Base-by-base conservation (phyloP, 805 yeast species). In the Komagataella mondaviorum region DNA sequence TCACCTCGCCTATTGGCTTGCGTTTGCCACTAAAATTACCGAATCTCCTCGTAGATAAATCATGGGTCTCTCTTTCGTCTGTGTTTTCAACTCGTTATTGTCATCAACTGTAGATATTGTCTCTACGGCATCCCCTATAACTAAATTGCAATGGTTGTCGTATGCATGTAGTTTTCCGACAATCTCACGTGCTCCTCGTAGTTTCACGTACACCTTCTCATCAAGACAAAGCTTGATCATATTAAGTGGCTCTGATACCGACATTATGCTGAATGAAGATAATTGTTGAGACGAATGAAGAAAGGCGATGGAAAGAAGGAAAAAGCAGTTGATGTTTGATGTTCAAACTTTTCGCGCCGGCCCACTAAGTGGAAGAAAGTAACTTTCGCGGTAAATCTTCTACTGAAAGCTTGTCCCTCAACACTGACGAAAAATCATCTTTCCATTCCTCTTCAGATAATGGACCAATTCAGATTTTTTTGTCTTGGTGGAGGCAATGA, bases 401-500 rank as follows among this genome's bases (percentile, higher is more conserved):
- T 4, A 10, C n/a, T 30, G 39, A 30, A 30, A 30, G 39, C n/a
- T 30, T 30, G 39, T 30, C 39, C 39, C 14, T 10, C n/a, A 30
- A 30, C 14, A 8, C 5, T 30, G n/a, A 30, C 39, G 39, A 30
- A 30, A 30, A 44, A 10, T 44, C 23, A 44, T 5, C 46, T n/a
- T 20, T 44, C 4, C 46, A 17, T 18, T 44, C 46, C 46, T 12
- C 20, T 17, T 8, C 10, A 7, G 10, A 44, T 18, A 18, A 44
- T 44, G 46, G 46, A 44, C 23, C 46, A 44, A 20, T 71, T 85
- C 54, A 79, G 78, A 63, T 93, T 93, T 70, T 79, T 86, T 54
- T 90, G 96, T 22, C 75, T 93, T 6, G 99, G 99, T 6, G 99
- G 98, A n/a, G 95, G 98, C 56, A 88, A 85, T 58, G 99, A 93